A percentile compares a stretch with the other conserved stretches of the same genome.
Conservation (phyloP, 257 asterid genomes). For the Ehretia macrophylla region DNA sequence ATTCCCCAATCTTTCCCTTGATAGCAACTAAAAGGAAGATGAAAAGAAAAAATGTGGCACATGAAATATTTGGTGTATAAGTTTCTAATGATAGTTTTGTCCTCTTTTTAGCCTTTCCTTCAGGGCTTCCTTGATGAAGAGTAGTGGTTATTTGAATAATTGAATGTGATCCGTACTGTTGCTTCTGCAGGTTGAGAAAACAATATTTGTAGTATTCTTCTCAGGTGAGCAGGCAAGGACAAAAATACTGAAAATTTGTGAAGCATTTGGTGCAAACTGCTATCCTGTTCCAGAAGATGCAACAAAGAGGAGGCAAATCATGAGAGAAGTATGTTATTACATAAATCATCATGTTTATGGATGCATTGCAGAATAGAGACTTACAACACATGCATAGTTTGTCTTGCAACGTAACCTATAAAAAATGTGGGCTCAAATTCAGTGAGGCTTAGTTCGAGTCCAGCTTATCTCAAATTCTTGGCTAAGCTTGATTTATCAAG, state of each 20-base stretch:
- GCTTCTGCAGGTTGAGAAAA: slow-evolving; percentile 85
- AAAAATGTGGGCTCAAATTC: too few relatives aligned
- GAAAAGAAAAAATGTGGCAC: too few relatives aligned
- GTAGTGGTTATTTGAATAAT: not conserved
- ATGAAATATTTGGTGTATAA: too few relatives aligned
- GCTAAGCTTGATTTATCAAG: too few relatives aligned
- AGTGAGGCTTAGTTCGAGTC: too few relatives aligned
- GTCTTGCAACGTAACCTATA: too few relatives aligned
- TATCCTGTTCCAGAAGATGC: slow-evolving; percentile 92
- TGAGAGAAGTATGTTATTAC: slow-evolving; percentile 67
- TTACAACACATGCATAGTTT: not conserved
- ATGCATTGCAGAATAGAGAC: not conserved
- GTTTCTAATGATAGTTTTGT: too few relatives aligned
- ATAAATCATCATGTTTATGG: slow-evolving; percentile 6
- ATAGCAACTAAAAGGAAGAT: slow-evolving; percentile 7
- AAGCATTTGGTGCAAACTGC: slow-evolving; percentile 95
- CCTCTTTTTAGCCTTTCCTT: too few relatives aligned
- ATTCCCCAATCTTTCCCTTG: not conserved
- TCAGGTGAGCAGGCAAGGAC: slow-evolving; percentile 98
- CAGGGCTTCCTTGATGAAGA: not conserved
- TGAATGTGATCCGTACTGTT: slow-evolving; percentile 9
- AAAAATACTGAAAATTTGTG: slow-evolving; percentile 90
- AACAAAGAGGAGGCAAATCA: slow-evolving; percentile 76
- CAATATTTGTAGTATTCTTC: slow-evolving; percentile 90
- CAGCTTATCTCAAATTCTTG: too few relatives aligned